These are phyloP conservation scores for Inonotus hispidus DNA, from an alignment of 1,284 basidiomycete species.

Conservation along the genomic window DNA sequence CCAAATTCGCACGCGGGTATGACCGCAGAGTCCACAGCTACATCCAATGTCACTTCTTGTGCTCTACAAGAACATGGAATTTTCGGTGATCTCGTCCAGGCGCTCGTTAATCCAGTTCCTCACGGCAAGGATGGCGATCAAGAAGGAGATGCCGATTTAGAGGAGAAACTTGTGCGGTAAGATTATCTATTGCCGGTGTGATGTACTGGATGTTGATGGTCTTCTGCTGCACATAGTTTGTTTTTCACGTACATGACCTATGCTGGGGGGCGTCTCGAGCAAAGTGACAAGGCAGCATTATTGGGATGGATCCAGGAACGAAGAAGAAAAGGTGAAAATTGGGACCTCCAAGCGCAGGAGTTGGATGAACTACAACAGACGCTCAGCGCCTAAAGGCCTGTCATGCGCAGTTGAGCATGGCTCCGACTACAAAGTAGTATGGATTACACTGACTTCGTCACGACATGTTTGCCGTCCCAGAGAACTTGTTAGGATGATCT, in stretches of 20 bases:
- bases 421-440: neutral
- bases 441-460: too few relatives aligned
- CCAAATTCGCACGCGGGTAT: constrained; percentile 65
- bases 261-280: constrained; percentile 39
- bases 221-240: constrained; percentile 32
- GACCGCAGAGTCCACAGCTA: constrained; percentile 45
- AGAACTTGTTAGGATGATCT: too few relatives aligned
- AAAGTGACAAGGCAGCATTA: constrained; percentile 38
- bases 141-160: constrained; percentile 70
- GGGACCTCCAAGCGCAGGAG: constrained; percentile 28
- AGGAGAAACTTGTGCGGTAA: constrained; percentile 73
- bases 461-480: too few relatives aligned
- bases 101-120: constrained; percentile 50
- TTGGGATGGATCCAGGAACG: constrained; percentile 28
- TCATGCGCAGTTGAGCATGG: neutral
- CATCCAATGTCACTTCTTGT: constrained; percentile 40
- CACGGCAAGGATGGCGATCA: constrained; percentile 66
- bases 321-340: constrained; percentile 20
- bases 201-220: neutral
- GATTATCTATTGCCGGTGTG: constrained; percentile 24
- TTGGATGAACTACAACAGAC: constrained; percentile 24
- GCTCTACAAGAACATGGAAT: constrained; percentile 48
- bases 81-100: constrained; percentile 35
- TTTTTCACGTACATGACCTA: constrained; percentile 49
- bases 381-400: neutral